Evolutionary conservation across 768 basidiomycete species (phyloP).

Genomic region (Leccinum ochraceum): DNA sequence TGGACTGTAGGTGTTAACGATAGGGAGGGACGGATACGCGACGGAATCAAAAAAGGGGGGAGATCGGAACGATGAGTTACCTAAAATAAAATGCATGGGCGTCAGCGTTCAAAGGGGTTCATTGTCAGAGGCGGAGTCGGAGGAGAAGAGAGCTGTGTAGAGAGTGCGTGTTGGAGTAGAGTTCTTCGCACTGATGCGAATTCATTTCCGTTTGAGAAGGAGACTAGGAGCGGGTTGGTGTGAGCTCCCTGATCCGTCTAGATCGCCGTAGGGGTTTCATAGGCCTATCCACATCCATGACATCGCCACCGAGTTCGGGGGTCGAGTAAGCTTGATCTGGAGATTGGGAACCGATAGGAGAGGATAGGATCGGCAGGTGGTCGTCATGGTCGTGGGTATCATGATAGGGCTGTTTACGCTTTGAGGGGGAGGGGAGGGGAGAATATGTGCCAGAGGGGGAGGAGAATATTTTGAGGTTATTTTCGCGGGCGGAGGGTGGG

Average conservation of each 20-base stretch:
- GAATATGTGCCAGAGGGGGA: conserved; percentile 35
- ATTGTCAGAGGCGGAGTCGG: conserved; percentile 26
- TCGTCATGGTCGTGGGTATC: conserved; percentile 24
- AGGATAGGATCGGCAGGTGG: conserved; percentile 16
- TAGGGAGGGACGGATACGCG: conserved; percentile 14
- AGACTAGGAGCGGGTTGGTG: conserved; percentile 26
- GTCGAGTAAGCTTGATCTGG: conserved; percentile 26
- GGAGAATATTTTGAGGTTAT: conserved; percentile 49
- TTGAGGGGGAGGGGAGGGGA: conserved; percentile 35
- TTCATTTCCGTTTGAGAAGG: conserved; percentile 36
- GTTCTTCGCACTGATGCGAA: conserved; percentile 26
- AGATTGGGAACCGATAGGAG: conserved; percentile 20
- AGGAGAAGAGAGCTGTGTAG: conserved; percentile 20
- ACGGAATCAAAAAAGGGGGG: conserved; percentile 22
- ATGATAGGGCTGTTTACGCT: conserved; percentile 34
- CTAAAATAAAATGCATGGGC: conserved; percentile 22
- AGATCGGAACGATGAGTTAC: conserved; percentile 23
- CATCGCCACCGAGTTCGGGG: conserved; percentile 29
- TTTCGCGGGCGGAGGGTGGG: conserved; percentile 59
- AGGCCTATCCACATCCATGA: conserved; percentile 34
- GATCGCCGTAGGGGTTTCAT: conserved; percentile 39
- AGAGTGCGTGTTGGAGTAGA: conserved; percentile 20
- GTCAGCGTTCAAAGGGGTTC: conserved; percentile 25
- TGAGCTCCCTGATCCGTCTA: conserved; percentile 29
- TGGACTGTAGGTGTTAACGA: conserved; percentile 17